Evolutionary conservation across 2,329 filamentous ascomycete species (phyloP), one percentile per base, ranked within the genome.

Genomic region (Epichloe gansuensis): DNA sequence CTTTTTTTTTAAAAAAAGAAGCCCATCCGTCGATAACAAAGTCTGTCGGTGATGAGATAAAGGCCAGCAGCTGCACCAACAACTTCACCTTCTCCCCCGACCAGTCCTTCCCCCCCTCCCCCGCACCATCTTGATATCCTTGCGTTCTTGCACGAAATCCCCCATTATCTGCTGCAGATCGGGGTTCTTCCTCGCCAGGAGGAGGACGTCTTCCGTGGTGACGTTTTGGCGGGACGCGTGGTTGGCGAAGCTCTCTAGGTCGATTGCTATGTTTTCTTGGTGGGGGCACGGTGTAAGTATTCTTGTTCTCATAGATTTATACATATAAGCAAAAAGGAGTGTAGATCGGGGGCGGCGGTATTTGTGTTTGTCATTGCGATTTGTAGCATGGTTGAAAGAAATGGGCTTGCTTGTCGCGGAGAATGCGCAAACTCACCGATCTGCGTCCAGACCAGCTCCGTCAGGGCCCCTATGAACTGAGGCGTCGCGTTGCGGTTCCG

Each of bases 381-480:
- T 8, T 2, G 27, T 1, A 27, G 27, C 27, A 8, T 27, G 27
- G 7, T 7, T 27, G 7, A 8, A 27, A 21, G 17, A 7, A 27
- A 27, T 27, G 27, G 27, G 23, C 23, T 3, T 21, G 17, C 27
- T 4, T 8, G 27, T 27, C 27, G 8, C 27, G 27, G 17, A 21
- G 17, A 21, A 21, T 21, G 17, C 17, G 17, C 2, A 90, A 23
- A 50, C 52, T 2, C 52, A 91, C 89, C 86, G 49, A 95, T 85
- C 59, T 95, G 89, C 1, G 82, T 78, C 82, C 87, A 95, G 7
- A 91, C 85, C 67, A 95, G 79, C 66, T 95, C 89, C 1, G 87
- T 93, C 63, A 94, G 67, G 0, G 85, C 85, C 8, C 85, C 89
- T 59, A 94, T 94, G 66, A 94, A 95, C 63, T 95, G 89, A 2